Evolutionary conservation across 495 filamentous ascomycete genomes (phyloP), one percentile per base, ranked within the genome.

Genomic region (Sabuloglossum arenarium): DNA sequence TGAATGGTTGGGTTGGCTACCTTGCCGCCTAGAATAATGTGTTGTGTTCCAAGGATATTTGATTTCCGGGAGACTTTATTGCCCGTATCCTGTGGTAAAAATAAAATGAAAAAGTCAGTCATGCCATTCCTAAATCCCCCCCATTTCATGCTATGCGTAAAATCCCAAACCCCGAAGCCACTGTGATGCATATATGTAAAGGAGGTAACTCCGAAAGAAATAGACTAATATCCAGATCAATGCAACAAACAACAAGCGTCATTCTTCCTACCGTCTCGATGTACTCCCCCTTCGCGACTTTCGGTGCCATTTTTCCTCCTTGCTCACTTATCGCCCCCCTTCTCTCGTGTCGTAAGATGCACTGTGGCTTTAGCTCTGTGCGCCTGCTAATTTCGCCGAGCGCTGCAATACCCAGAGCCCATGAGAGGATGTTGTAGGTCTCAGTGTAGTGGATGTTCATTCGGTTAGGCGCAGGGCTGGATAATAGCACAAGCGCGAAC

Each of bases 51-150:
- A 67, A 94, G 81, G 60, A 98, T 84, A 62, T 82, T 79, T 53
- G 84, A 81, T 53, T 86, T 85, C 62, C 91, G 86, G 34, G 89
- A 90, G 61, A 98, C 89, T 74, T 96, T 96, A 76, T 98, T 98
- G 60, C 91, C 91, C 28, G 88, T 96, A 71, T 94, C 88, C 87
- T 94, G 23, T 29, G 3, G n/a, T 16, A 10, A 34, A 32, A 34
- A 14, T n/a, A 43, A 54, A 10, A 55, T 10, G 6, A 12, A n/a
- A 14, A 24, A 24, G 43, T 28, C 42, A 34, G 16, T 14, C 34
- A 37, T 37, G 34, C 34, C 32, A 0, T 12, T 19, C 28, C 14
- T 54, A 6, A 4, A 10, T n/a, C 46, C 1, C 46, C 27, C 27
- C 46, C n/a, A n/a, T n/a, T n/a, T n/a, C n/a, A n/a, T n/a, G n/a